These are phyloP conservation scores for Biscutella laevigata DNA, from an alignment of 441 rosid genomes.

Conservation along the genomic window DNA sequence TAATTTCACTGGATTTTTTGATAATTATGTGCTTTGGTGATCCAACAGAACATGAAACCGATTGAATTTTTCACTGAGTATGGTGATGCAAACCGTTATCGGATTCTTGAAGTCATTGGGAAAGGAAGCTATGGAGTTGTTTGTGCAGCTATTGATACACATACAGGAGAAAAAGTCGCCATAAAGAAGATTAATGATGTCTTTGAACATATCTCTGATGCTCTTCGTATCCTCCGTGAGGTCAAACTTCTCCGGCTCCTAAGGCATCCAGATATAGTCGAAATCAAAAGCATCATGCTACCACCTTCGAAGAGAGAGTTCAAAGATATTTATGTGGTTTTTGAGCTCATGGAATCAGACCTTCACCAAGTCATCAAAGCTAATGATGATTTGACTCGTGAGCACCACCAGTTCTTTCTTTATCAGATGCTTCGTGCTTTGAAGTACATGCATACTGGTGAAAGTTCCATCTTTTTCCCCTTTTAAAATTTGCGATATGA, in stretches of 20 bases:
- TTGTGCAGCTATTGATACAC: slow-evolving; percentile 89
- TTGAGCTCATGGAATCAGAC: slow-evolving; percentile 99
- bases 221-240: slow-evolving; percentile 82
- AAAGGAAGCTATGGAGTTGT: slow-evolving; percentile 99
- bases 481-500: not conserved
- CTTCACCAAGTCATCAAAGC: slow-evolving; percentile 98
- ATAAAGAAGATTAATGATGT: slow-evolving; percentile 82
- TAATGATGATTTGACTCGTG: slow-evolving; percentile 84
- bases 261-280: slow-evolving; percentile 92
- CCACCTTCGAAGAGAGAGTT: slow-evolving; percentile 96
- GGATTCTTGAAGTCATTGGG: slow-evolving; percentile 77
- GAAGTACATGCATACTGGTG: slow-evolving; percentile 84
- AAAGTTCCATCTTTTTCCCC: not conserved
- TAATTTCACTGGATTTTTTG: not conserved
- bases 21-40: slow-evolving; percentile 1
- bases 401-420: slow-evolving; percentile 93
- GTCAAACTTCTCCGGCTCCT: slow-evolving; percentile 79
- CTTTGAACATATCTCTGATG: slow-evolving; percentile 83
- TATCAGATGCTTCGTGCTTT: slow-evolving; percentile 93
- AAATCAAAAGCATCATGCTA: slow-evolving; percentile 84
- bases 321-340: slow-evolving; percentile 85
- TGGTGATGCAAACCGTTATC: slow-evolving; percentile 87
- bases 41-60: slow-evolving; percentile 54
- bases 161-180: slow-evolving; percentile 83
- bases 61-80: slow-evolving; percentile 91